Conservation (phyloP, 371 early-diverging fungal species). For the Mucor irregularis region DNA sequence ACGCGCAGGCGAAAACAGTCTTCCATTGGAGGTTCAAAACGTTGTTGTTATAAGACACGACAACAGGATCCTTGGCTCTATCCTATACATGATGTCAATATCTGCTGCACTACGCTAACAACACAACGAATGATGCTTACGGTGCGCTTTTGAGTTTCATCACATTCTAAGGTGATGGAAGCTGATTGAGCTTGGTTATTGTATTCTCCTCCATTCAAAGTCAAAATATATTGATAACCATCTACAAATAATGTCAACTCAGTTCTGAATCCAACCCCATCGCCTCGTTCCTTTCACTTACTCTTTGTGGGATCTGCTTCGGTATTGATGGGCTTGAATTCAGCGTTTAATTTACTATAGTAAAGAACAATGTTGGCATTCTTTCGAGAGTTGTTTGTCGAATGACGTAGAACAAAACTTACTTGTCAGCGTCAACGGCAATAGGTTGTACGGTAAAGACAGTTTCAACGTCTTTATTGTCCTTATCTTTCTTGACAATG, state of each 20-base stretch:
- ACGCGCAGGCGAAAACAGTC: conserved; percentile 52
- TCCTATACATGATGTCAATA: conserved; percentile 27
- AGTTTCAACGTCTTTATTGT: conserved; percentile 1
- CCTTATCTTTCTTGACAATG: conserved; percentile 5
- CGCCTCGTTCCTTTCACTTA: conserved; percentile 7
- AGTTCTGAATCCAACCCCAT: background rate
- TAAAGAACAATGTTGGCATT: background rate
- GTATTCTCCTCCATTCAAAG: conserved; percentile 24
- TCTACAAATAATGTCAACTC: conserved; percentile 6
- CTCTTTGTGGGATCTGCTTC: conserved; percentile 29
- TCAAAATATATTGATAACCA: conserved; percentile 26
- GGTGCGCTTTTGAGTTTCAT: conserved; percentile 8
- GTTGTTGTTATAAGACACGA: conserved; percentile 35
- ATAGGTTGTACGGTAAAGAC: conserved; percentile 20
- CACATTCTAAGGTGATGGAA: conserved; percentile 30
- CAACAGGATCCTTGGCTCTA: conserved; percentile 24
- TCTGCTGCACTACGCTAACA: too few relatives aligned
- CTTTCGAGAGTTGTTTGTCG: background rate
- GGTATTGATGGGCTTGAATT: conserved; percentile 19
- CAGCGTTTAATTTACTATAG: conserved; percentile 9
- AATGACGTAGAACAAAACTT: background rate
- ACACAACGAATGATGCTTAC: background rate
- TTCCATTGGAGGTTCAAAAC: conserved; percentile 46
- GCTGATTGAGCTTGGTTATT: conserved; percentile 20
- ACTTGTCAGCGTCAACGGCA: conserved; percentile 28